These are phyloP conservation scores for Claviceps cyperi DNA, from an alignment of 2,329 filamentous ascomycete species.

Conservation along the genomic window DNA sequence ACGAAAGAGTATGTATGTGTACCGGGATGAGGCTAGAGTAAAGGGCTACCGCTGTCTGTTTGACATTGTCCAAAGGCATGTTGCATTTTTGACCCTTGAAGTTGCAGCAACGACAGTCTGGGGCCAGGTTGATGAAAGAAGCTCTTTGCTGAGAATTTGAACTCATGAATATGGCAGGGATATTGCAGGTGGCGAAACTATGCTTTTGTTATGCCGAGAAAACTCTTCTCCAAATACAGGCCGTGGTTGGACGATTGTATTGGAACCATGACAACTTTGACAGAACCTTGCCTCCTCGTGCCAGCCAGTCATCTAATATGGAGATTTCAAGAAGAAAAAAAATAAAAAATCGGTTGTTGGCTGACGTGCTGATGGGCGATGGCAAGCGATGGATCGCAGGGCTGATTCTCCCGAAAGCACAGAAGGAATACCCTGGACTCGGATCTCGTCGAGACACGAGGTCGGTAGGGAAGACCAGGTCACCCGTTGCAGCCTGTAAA, in stretches of 20 bases:
- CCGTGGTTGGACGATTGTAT: background rate
- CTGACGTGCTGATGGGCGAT: background rate
- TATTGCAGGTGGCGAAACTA: background rate
- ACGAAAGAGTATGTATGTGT: no score
- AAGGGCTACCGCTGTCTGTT: background rate
- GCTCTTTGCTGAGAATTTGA: background rate
- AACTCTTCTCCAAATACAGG: background rate
- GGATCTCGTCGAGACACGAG: no score
- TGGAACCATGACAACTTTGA: background rate
- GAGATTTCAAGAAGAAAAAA: background rate
- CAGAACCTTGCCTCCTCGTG: no score
- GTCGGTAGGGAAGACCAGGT: background rate
- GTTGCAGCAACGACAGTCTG: background rate
- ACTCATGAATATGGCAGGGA: background rate
- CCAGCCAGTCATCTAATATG: background rate
- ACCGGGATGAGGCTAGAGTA: background rate
- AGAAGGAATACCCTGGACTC: no score
- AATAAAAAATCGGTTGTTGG: background rate
- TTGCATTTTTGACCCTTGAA: slow-evolving; percentile 2
- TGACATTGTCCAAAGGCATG: background rate
- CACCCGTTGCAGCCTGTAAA: background rate
- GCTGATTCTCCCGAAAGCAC: slow-evolving; percentile 6
- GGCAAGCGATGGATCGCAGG: slow-evolving; percentile 1
- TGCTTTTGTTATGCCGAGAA: slow-evolving; percentile 1
- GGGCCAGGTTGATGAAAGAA: background rate